Evolutionary conservation across 495 filamentous ascomycete genomes (phyloP).

Genomic region (Zalerion maritima): DNA sequence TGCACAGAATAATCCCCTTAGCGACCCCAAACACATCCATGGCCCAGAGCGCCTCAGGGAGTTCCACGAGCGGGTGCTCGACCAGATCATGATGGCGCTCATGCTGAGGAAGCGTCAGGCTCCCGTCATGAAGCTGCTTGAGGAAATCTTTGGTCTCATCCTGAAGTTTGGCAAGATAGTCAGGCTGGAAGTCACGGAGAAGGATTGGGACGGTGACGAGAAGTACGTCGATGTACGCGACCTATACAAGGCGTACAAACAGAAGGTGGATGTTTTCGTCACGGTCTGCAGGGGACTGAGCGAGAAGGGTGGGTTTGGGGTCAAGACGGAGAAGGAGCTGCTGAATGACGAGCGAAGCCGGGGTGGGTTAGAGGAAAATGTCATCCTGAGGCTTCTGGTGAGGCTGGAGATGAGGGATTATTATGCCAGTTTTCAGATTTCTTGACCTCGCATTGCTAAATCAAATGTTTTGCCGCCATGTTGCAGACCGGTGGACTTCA

Average conservation of each 20-base stretch:
- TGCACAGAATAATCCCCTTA: constrained; percentile 14
- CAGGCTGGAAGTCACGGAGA: constrained; percentile 9
- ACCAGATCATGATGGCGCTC: constrained; percentile 60
- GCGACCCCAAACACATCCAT: constrained; percentile 30
- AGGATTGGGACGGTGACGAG: constrained; percentile 18
- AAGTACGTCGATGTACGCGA: constrained; percentile 30
- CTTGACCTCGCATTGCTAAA: no score
- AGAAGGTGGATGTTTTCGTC: constrained; percentile 54
- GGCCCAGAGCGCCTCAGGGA: constrained; percentile 50
- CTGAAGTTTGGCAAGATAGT: constrained; percentile 43
- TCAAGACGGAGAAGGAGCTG: constrained; percentile 25
- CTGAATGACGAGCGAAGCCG: constrained; percentile 15
- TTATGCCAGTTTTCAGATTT: constrained; percentile 23
- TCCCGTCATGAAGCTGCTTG: constrained; percentile 56
- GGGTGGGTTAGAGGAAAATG: constrained; percentile 22
- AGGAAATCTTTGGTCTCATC: constrained; percentile 60
- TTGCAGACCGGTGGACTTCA: no score
- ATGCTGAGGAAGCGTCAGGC: constrained; percentile 56
- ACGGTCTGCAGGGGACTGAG: constrained; percentile 44
- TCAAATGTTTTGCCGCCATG: no score
- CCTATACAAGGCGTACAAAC: constrained; percentile 48
- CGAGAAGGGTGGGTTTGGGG: constrained; percentile 44
- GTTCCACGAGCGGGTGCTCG: constrained; percentile 64
- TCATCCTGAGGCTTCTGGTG: constrained; percentile 37
- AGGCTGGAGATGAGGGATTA: constrained; percentile 49